Conservation (phyloP, 768 basidiomycete genomes). For the Chlorophyllum brunneum region DNA sequence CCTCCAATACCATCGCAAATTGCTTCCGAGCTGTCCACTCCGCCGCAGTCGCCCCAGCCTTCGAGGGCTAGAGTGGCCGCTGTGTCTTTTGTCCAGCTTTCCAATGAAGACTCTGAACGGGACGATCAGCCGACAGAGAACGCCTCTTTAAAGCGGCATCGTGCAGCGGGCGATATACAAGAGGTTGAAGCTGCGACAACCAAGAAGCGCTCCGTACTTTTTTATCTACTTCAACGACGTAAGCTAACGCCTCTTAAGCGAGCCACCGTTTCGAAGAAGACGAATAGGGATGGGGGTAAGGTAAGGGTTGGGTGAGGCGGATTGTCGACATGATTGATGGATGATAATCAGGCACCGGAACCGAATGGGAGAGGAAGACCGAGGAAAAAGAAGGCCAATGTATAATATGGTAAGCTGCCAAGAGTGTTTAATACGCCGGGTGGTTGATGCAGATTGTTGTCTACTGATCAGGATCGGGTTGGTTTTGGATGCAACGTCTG, state of each 20-base stretch:
- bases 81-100: slow-evolving; percentile 1
- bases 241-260: background rate
- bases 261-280: background rate
- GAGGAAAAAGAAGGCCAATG: slow-evolving; percentile 1
- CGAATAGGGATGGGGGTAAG: background rate
- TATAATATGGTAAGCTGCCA: background rate
- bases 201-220: slow-evolving; percentile 7
- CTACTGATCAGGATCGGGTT: too few species aligned
- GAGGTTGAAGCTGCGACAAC: background rate
- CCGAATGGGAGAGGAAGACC: background rate
- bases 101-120: background rate
- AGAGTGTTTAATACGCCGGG: too few species aligned
- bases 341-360: background rate
- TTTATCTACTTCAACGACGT: background rate
- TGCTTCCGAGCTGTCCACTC: slow-evolving; percentile 10
- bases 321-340: background rate
- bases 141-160: background rate
- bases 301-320: background rate
- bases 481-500: too few species aligned
- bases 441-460: too few species aligned
- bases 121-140: background rate
- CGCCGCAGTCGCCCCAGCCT: slow-evolving; percentile 6
- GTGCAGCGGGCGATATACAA: background rate
- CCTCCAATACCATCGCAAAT: slow-evolving; percentile 1
- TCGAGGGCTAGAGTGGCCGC: background rate